phyloP scores from a whole-genome alignment of 345 rosid genomes.

The Sonneratia caseolaris region DNA sequence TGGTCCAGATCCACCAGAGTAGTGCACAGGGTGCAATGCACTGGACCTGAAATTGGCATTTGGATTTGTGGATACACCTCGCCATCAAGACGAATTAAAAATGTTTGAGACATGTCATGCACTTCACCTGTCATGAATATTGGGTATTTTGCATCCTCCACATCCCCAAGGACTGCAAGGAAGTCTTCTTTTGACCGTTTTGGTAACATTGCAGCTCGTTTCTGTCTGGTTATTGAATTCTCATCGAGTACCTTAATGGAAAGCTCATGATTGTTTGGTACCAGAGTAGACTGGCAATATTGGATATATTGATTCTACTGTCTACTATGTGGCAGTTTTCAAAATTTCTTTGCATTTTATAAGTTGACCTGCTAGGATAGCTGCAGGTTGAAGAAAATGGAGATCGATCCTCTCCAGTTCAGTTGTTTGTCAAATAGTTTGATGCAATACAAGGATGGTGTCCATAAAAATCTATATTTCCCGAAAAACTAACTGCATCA shows the following conservation, averaged over 20 bases:
- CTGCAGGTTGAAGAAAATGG: too few relatives aligned
- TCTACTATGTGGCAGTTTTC: conserved; percentile 27
- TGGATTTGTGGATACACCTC: not conserved
- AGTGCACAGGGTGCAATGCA: conserved; percentile 37
- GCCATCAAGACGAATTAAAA: conserved; percentile 6
- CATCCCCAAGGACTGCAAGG: conserved; percentile 44
- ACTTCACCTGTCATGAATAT: conserved; percentile 47
- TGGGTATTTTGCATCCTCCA: conserved; percentile 30
- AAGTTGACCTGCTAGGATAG: too few relatives aligned
- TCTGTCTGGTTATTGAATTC: conserved; percentile 38
- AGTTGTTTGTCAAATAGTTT: too few relatives aligned
- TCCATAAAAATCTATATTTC: too few relatives aligned
- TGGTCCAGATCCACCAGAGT: conserved; percentile 35
- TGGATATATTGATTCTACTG: conserved; percentile 21
- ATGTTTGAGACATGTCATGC: not conserved
- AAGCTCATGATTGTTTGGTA: not conserved
- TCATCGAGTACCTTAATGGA: conserved; percentile 31
- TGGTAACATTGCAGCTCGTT: conserved; percentile 33
- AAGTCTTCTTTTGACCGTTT: conserved; percentile 37
- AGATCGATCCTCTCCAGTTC: too few relatives aligned
- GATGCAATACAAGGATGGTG: too few relatives aligned
- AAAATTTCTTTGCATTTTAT: conserved; percentile 16
- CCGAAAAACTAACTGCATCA: conserved; percentile 3
- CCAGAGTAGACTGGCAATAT: not conserved
- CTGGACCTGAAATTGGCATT: conserved; percentile 35